phyloP scores from a whole-genome alignment of 164 flowering plant genomes.

The Malania oleifera region DNA sequence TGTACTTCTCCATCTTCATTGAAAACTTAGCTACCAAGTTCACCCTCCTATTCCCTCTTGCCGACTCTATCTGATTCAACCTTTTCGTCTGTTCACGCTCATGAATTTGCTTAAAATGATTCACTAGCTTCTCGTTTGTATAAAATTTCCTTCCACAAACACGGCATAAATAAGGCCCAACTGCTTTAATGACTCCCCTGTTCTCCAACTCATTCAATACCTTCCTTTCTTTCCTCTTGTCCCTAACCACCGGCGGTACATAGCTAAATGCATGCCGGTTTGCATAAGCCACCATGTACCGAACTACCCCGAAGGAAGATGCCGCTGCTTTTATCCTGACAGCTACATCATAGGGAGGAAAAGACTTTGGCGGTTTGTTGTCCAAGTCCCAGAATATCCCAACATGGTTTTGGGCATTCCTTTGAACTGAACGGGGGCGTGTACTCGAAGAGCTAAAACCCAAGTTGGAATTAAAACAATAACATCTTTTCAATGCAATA shows the following conservation, averaged over 20 bases:
- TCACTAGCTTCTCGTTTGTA: constrained; percentile 49
- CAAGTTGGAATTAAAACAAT: constrained; percentile 10
- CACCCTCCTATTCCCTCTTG: constrained; percentile 57
- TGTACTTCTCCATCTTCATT: constrained; percentile 88
- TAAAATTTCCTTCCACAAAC: constrained; percentile 82
- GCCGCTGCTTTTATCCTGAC: constrained; percentile 50
- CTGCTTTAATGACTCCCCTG: constrained; percentile 39
- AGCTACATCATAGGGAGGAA: constrained; percentile 70
- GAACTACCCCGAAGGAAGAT: constrained; percentile 53
- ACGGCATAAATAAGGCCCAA: constrained; percentile 47
- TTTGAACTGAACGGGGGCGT: constrained; percentile 2
- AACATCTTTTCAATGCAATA: constrained; percentile 13
- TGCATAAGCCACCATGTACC: constrained; percentile 69
- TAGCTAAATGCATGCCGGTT: constrained; percentile 56
- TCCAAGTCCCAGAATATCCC: constrained; percentile 93
- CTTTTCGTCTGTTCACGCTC: constrained; percentile 74
- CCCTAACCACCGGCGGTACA: constrained; percentile 48
- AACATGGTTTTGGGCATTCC: constrained; percentile 27
- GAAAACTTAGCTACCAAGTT: constrained; percentile 60
- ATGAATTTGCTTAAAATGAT: constrained; percentile 76
- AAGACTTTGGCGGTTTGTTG: constrained; percentile 72
- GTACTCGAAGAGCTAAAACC: constrained; percentile 14
- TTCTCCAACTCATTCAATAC: constrained; percentile 46
- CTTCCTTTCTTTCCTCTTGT: constrained; percentile 50
- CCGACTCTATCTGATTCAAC: constrained; percentile 62